Percentiles rank a stretch among this genome's conserved stretches.
These are phyloP conservation scores for Colletotrichum sp. DNA, from an alignment of 2,329 filamentous ascomycete genomes.

Conservation along the genomic window DNA sequence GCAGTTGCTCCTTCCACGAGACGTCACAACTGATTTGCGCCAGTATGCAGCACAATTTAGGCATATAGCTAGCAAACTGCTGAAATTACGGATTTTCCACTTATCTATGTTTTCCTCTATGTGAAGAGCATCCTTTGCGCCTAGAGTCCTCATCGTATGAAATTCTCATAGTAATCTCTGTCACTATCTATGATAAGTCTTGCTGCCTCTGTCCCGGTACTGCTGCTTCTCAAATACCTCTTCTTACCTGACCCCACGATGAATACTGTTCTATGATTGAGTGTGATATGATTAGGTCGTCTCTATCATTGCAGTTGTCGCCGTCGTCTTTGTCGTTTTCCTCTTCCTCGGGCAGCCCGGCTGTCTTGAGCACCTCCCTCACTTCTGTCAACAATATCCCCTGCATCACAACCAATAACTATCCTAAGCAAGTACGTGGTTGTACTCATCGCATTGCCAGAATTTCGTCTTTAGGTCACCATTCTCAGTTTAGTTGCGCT, in stretches of 20 bases:
- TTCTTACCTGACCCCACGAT: not conserved
- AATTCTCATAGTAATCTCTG: not conserved
- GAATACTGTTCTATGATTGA: not conserved
- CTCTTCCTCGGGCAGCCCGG: not conserved
- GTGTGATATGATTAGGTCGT: not conserved
- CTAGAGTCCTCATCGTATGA: not conserved
- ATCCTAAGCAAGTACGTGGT: not conserved
- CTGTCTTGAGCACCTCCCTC: not conserved
- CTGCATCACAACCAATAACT: not conserved
- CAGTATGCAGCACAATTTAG: not conserved
- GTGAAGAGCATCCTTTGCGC: not conserved
- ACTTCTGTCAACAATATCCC: not conserved
- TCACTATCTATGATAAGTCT: not conserved
- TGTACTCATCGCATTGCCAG: not conserved
- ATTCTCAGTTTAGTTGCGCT: not conserved
- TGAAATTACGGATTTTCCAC: not conserved
- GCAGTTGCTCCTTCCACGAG: not conserved
- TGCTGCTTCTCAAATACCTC: not conserved
- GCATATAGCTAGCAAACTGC: not conserved
- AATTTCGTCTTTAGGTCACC: not conserved
- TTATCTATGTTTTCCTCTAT: not conserved
- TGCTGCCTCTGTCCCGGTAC: not conserved
- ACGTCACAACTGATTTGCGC: not conserved
- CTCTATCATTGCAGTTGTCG: not conserved
- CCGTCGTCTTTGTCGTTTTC: not conserved